phyloP scores from a whole-genome alignment of 2,329 filamentous ascomycete genomes.

The Domatiomyces globalis region DNA sequence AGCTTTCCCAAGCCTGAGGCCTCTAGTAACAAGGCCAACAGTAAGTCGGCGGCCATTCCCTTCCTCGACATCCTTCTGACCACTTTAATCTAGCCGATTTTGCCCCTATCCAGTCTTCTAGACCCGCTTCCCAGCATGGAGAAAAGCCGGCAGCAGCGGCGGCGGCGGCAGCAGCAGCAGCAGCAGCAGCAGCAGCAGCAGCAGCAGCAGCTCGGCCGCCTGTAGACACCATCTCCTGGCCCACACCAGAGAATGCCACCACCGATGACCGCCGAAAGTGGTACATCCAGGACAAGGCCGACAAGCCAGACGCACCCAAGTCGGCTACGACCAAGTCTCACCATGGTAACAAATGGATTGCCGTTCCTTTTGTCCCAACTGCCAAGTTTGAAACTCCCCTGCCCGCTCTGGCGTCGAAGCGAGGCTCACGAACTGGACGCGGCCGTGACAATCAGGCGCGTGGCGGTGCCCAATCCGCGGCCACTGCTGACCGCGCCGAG shows the following conservation, averaged over 20 bases:
- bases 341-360: conserved; percentile 64
- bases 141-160: conserved; percentile 3
- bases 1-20: background rate
- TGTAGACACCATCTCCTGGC: conserved; percentile 70
- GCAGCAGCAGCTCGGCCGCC: conserved; percentile 42
- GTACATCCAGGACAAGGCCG: conserved; percentile 43
- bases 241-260: conserved; percentile 68
- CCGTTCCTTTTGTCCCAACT: conserved; percentile 66
- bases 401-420: conserved; percentile 30
- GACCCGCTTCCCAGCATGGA: conserved; percentile 22
- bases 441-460: conserved; percentile 38
- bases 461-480: conserved; percentile 24
- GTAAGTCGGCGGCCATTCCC: background rate
- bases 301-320: conserved; percentile 41
- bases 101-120: conserved; percentile 14
- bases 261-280: conserved; percentile 62
- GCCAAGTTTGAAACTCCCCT: conserved; percentile 79
- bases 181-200: too few species aligned
- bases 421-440: conserved; percentile 42
- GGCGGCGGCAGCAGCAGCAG: too few species aligned
- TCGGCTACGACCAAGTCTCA: conserved; percentile 41
- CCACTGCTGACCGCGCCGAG: conserved; percentile 23
- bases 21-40: conserved; percentile 1
- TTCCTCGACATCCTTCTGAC: background rate
- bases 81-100: conserved; percentile 6